These are phyloP conservation scores for Balansia obtecta DNA, from an alignment of 2,329 filamentous ascomycete species.

Conservation along the genomic window DNA sequence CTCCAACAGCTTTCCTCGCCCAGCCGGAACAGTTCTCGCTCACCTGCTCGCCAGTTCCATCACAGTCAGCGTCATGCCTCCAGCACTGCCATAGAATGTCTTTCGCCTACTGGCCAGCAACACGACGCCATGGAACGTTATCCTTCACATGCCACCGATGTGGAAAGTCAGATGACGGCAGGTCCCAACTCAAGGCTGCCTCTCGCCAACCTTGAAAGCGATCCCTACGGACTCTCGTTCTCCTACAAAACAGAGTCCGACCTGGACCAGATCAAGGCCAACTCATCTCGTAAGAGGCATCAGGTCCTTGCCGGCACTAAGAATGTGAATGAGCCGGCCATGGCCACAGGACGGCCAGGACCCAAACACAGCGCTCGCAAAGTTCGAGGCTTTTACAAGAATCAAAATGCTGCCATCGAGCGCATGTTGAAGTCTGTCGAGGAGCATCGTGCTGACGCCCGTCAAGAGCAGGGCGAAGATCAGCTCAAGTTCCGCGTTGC, in stretches of 20 bases:
- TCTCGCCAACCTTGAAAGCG: conserved; percentile 50
- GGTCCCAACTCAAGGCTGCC: conserved; percentile 34
- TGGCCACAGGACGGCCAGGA: conserved; percentile 5
- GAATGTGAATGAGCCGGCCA: neutral
- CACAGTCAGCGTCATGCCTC: conserved; percentile 19
- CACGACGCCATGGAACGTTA: conserved; percentile 31
- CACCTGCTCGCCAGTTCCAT: conserved; percentile 10
- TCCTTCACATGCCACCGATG: conserved; percentile 26
- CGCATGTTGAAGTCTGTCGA: conserved; percentile 85
- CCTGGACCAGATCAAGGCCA: conserved; percentile 66
- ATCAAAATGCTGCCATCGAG: conserved; percentile 89
- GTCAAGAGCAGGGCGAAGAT: conserved; percentile 68
- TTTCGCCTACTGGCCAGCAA: conserved; percentile 18
- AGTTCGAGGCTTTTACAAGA: conserved; percentile 73
- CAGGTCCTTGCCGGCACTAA: conserved; percentile 15
- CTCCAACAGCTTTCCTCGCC: conserved; percentile 21
- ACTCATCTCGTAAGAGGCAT: conserved; percentile 64
- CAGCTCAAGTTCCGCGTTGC: conserved; percentile 62
- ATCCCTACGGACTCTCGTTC: conserved; percentile 69
- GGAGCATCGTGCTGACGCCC: conserved; percentile 73
- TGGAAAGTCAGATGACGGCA: conserved; percentile 34
- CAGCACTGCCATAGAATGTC: conserved; percentile 34
- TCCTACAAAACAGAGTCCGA: conserved; percentile 68
- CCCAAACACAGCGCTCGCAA: conserved; percentile 32
- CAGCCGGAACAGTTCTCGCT: conserved; percentile 16